These are phyloP conservation scores for Musa beccarii DNA, from an alignment of 176 grass and related monocot species.

Conservation along the genomic window DNA sequence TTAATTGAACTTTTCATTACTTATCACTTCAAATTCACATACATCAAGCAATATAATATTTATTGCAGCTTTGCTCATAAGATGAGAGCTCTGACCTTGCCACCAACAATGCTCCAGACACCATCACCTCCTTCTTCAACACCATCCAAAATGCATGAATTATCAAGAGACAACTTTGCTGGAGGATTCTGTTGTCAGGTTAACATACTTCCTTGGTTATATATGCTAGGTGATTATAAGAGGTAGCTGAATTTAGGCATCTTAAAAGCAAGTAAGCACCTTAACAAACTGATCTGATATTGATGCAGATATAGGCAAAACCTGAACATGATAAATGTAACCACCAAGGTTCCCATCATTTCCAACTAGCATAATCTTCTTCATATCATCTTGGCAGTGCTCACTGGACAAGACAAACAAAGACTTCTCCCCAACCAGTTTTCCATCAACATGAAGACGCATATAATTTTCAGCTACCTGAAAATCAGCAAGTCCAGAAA, in stretches of 20 bases:
- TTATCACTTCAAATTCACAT: constrained; percentile 7
- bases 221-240: not conserved
- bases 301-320: constrained; percentile 35
- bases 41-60: not conserved
- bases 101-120: constrained; percentile 88
- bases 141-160: constrained; percentile 61
- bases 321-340: constrained; percentile 58
- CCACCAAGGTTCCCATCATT: constrained; percentile 51
- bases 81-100: constrained; percentile 53
- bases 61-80: not conserved
- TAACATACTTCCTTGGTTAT: not conserved
- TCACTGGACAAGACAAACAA: constrained; percentile 29
- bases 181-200: constrained; percentile 54
- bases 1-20: not conserved
- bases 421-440: constrained; percentile 38
- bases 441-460: constrained; percentile 57
- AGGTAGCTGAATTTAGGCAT: not conserved
- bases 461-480: constrained; percentile 56
- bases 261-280: constrained; percentile 28
- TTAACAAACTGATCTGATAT: constrained; percentile 47
- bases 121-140: constrained; percentile 72
- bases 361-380: constrained; percentile 48
- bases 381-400: constrained; percentile 25
- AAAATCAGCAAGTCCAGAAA: constrained; percentile 13
- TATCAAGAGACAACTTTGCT: constrained; percentile 72